Conservation (phyloP, 352 stramenopile genomes). For the Phytopythium boreale region DNA sequence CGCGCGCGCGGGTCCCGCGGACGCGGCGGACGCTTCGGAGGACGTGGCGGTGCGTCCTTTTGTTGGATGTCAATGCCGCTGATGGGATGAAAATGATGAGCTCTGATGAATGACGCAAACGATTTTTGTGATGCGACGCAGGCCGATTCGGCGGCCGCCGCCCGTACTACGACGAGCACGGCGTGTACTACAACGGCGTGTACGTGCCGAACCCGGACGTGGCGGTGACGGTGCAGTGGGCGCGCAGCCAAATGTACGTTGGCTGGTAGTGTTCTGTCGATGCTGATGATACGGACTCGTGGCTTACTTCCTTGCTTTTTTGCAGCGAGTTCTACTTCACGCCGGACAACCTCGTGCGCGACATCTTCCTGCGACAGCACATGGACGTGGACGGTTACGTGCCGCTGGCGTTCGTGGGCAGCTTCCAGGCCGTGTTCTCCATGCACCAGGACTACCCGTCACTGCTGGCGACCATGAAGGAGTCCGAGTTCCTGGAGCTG, state of each 20-base stretch:
- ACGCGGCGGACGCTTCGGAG: constrained; percentile 25
- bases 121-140: constrained; percentile 13
- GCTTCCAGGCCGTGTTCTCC: constrained; percentile 86
- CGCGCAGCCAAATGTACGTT: constrained; percentile 82
- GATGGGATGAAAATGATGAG: too few species aligned
- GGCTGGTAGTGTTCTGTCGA: not conserved
- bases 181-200: constrained; percentile 72
- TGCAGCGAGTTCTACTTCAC: constrained; percentile 86
- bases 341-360: constrained; percentile 77
- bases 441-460: constrained; percentile 85
- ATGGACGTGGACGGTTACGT: constrained; percentile 89
- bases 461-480: constrained; percentile 68
- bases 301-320: not conserved
- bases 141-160: constrained; percentile 40
- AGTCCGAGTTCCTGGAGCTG: constrained; percentile 66
- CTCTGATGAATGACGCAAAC: too few species aligned
- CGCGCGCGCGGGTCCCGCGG: constrained; percentile 18
- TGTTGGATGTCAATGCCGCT: too few species aligned
- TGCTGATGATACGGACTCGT: not conserved
- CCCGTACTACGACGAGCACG: constrained; percentile 47
- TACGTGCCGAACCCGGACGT: constrained; percentile 74
- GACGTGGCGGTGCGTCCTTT: constrained; percentile 10
- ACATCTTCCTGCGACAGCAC: constrained; percentile 83
- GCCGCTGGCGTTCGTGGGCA: constrained; percentile 86
- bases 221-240: constrained; percentile 72